These are phyloP conservation scores for Kitagawia praeruptora DNA, from an alignment of 129 eudicot species.

Conservation along the genomic window DNA sequence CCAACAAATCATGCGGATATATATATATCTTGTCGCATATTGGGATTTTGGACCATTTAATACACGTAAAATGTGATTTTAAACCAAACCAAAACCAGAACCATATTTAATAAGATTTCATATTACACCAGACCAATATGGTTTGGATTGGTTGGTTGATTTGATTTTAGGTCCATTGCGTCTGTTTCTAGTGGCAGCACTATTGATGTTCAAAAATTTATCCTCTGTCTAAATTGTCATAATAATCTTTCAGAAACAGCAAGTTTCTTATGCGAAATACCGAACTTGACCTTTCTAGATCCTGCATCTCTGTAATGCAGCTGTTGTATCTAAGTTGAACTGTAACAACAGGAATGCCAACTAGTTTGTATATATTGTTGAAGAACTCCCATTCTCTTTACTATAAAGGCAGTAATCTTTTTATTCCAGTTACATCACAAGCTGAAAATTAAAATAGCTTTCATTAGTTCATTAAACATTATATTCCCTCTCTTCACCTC, in stretches of 20 bases:
- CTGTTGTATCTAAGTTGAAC: conserved; percentile 94
- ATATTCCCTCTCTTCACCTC: background rate
- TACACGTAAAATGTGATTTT: too few species aligned
- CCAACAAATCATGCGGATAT: too few species aligned
- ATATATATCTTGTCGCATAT: too few species aligned
- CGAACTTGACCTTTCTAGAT: conserved; percentile 79
- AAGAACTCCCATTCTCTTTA: conserved; percentile 91
- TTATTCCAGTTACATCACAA: conserved; percentile 97
- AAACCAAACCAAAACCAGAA: too few species aligned
- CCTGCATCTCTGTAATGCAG: conserved; percentile 97
- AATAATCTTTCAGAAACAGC: background rate
- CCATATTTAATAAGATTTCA: too few species aligned
- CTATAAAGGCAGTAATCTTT: conserved; percentile 65
- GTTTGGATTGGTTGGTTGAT: too few species aligned
- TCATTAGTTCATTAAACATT: background rate
- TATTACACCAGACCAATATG: too few species aligned
- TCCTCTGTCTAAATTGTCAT: background rate
- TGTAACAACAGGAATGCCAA: conserved; percentile 95
- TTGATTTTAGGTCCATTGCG: too few species aligned
- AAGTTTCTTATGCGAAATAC: background rate
- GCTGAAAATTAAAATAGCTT: conserved; percentile 35
- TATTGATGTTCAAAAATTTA: background rate
- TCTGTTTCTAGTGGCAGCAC: background rate
- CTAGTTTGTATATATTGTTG: conserved; percentile 77
- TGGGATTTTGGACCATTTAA: too few species aligned